Conservation (phyloP, 2,329 filamentous ascomycete genomes). For the Fusarium agapanthi region DNA sequence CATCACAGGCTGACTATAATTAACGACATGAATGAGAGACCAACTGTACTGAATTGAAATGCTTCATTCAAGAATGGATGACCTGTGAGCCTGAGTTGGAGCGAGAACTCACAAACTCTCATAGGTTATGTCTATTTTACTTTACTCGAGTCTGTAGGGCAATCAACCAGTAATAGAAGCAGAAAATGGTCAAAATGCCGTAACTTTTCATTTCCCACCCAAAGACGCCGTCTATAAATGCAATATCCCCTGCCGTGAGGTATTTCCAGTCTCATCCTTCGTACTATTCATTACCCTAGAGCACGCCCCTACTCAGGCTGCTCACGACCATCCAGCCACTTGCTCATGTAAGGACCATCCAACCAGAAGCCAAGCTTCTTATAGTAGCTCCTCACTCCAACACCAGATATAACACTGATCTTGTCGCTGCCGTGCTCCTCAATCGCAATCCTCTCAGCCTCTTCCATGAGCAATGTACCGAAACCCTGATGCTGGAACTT, state of each 20-base stretch:
- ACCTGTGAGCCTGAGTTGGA: neutral
- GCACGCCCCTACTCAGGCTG: constrained; percentile 13
- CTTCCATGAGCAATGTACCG: constrained; percentile 95
- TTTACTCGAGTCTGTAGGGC: accelerated
- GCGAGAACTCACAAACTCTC: no score
- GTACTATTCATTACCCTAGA: constrained; percentile 14
- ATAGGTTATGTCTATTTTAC: accelerated
- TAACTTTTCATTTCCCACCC: constrained; percentile 23
- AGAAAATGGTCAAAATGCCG: neutral
- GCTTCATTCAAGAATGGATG: no score
- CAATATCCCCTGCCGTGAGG: constrained; percentile 18
- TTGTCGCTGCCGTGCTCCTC: constrained; percentile 95
- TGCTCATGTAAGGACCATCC: constrained; percentile 87
- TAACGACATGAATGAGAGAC: neutral
- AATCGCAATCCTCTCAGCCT: constrained; percentile 92
- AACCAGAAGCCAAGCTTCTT: constrained; percentile 91
- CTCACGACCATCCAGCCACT: constrained; percentile 64
- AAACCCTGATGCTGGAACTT: constrained; percentile 99
- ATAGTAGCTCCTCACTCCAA: constrained; percentile 96
- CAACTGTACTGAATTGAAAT: accelerated
- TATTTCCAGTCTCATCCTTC: constrained; percentile 24
- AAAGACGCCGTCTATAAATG: constrained; percentile 36
- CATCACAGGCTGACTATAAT: neutral
- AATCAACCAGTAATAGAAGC: neutral
- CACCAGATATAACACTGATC: constrained; percentile 97